Conservation (phyloP, 164 flowering plant species). For the Hamamelis virginiana region DNA sequence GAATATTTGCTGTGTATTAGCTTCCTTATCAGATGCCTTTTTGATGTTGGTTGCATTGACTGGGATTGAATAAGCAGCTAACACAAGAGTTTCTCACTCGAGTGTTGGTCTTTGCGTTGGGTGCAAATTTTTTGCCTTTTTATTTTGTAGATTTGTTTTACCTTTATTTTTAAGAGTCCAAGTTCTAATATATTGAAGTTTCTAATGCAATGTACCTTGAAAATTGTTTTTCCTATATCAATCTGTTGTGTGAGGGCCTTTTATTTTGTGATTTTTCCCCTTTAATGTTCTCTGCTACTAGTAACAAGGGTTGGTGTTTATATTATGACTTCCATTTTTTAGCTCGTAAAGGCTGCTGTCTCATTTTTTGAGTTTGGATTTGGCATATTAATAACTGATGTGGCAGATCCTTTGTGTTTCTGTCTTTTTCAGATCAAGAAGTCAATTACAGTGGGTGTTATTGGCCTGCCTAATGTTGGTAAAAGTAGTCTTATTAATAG, state of each 20-base stretch:
- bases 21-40: no score
- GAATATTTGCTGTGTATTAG: no score
- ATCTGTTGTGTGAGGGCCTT: not conserved
- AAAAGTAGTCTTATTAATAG: constrained; percentile 97
- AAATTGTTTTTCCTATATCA: not conserved
- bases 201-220: not conserved
- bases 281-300: not conserved
- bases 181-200: not conserved
- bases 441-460: constrained; percentile 85
- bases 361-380: not conserved
- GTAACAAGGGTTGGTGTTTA: not conserved
- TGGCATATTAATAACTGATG: not conserved
- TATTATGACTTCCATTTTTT: not conserved
- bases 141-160: not conserved
- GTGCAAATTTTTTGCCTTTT: no score
- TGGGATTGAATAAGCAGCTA: no score
- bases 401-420: not conserved
- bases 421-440: constrained; percentile 69
- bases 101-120: no score
- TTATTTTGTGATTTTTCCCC: not conserved
- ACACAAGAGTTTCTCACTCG: no score
- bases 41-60: no score
- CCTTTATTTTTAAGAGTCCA: not conserved
- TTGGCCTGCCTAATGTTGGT: constrained; percentile 97
- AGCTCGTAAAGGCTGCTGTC: not conserved